phyloP scores from a whole-genome alignment of 192 early-diverging fungal genomes.

The Rhizoclosmatium sp. region DNA sequence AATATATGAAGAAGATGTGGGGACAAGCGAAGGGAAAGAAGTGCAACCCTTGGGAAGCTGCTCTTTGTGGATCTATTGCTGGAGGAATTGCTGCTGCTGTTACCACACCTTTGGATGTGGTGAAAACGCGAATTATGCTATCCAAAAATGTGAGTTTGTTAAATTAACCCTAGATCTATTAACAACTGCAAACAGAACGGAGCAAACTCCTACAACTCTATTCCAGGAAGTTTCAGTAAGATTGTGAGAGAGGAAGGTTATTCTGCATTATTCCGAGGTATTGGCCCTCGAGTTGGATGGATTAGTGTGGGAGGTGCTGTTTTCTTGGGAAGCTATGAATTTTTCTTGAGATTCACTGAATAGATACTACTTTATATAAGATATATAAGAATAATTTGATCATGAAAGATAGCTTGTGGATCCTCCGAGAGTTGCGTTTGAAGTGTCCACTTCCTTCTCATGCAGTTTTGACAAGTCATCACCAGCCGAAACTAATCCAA shows the following conservation, averaged over 20 bases:
- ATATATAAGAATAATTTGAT: too few relatives aligned
- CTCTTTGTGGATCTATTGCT: slow-evolving; percentile 84
- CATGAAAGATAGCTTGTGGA: too few relatives aligned
- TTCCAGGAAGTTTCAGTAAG: slow-evolving; percentile 71
- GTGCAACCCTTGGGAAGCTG: slow-evolving; percentile 81
- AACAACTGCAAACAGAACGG: slow-evolving; percentile 40
- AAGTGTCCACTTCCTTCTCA: too few relatives aligned
- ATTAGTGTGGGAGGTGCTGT: slow-evolving; percentile 94
- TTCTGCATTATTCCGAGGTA: slow-evolving; percentile 81
- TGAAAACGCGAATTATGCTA: slow-evolving; percentile 98
- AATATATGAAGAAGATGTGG: slow-evolving; percentile 76
- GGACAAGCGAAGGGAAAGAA: slow-evolving; percentile 47
- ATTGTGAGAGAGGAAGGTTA: slow-evolving; percentile 84
- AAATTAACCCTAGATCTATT: neutral
- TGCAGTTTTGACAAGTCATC: too few relatives aligned
- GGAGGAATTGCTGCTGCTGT: slow-evolving; percentile 89
- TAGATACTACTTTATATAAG: neutral
- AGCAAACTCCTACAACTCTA: slow-evolving; percentile 66
- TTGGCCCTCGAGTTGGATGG: slow-evolving; percentile 94
- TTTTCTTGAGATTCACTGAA: slow-evolving; percentile 4
- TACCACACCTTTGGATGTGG: slow-evolving; percentile 95
- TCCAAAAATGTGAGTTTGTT: slow-evolving; percentile 63
- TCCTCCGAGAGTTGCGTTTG: too few relatives aligned
- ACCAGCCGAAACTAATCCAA: too few relatives aligned
- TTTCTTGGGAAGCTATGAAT: slow-evolving; percentile 96